Evolutionary conservation across 768 basidiomycete genomes (phyloP).

Genomic region (Cubamyces sp.): DNA sequence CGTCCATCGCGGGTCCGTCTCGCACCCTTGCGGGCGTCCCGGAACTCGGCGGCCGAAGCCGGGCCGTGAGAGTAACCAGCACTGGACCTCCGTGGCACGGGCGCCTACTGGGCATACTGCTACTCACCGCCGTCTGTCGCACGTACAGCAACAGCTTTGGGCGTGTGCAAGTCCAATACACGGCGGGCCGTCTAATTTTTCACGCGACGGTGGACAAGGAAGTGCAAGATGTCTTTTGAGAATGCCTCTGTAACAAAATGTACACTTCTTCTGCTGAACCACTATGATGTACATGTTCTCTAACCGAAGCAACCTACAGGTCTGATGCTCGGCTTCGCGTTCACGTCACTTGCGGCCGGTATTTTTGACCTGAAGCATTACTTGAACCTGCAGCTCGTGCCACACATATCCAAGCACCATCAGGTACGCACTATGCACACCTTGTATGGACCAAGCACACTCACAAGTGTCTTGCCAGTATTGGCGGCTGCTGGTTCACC

Average conservation of each 20-base stretch:
- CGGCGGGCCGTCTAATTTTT: neutral
- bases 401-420: slow-evolving; percentile 87
- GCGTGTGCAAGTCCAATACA: neutral
- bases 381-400: slow-evolving; percentile 84
- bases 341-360: slow-evolving; percentile 74
- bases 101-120: neutral
- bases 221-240: slow-evolving; percentile 69
- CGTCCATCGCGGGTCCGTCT: neutral
- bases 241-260: slow-evolving; percentile 87
- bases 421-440: slow-evolving; percentile 56
- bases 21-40: no score
- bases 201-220: neutral
- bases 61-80: neutral
- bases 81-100: neutral
- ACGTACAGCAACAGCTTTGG: neutral
- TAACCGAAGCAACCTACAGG: slow-evolving; percentile 46
- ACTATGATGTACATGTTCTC: neutral
- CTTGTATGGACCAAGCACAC: neutral
- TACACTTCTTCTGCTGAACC: slow-evolving; percentile 31
- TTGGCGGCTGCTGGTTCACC: slow-evolving; percentile 79
- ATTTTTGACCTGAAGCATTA: slow-evolving; percentile 89
- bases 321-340: slow-evolving; percentile 71
- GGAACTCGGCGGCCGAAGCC: neutral
- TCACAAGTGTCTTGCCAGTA: slow-evolving; percentile 54
- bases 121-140: neutral